Conservation (phyloP, 2,329 filamentous ascomycete species). For the Leptographium lundbergii region DNA sequence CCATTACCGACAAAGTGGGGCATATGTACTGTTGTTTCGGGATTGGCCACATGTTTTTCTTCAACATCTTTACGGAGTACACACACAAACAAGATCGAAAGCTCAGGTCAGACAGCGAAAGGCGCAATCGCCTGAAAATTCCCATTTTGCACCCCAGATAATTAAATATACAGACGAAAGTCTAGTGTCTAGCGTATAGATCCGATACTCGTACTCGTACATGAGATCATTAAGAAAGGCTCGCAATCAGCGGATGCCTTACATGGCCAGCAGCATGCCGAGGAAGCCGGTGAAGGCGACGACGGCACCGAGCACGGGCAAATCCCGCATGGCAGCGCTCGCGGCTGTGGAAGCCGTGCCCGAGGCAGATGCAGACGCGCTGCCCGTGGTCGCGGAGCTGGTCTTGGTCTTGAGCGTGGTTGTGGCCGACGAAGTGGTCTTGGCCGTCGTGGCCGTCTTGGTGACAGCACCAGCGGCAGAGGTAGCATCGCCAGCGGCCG, state of each 20-base stretch:
- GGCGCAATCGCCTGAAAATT: too few relatives aligned
- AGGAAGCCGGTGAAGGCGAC: background rate
- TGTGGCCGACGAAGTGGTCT: background rate
- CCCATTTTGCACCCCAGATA: background rate
- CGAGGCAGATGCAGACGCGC: background rate
- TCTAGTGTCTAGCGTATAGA: background rate
- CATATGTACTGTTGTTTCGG: too few relatives aligned
- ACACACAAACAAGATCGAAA: too few relatives aligned
- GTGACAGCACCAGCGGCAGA: background rate
- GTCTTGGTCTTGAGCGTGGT: background rate
- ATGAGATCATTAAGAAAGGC: background rate
- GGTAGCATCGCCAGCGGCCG: background rate
- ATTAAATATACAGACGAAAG: background rate
- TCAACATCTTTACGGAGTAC: too few relatives aligned
- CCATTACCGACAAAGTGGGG: too few relatives aligned
- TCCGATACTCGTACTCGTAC: too few relatives aligned
- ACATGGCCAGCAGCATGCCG: background rate
- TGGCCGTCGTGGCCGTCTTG: background rate
- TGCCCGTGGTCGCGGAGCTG: background rate
- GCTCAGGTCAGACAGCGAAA: too few relatives aligned
- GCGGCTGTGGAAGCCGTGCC: background rate
- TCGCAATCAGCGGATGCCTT: background rate
- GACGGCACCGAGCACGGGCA: background rate
- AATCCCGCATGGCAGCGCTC: background rate
- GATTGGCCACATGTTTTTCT: too few relatives aligned